phyloP scores from a whole-genome alignment of 345 rosid species.

The Populus deltoides region DNA sequence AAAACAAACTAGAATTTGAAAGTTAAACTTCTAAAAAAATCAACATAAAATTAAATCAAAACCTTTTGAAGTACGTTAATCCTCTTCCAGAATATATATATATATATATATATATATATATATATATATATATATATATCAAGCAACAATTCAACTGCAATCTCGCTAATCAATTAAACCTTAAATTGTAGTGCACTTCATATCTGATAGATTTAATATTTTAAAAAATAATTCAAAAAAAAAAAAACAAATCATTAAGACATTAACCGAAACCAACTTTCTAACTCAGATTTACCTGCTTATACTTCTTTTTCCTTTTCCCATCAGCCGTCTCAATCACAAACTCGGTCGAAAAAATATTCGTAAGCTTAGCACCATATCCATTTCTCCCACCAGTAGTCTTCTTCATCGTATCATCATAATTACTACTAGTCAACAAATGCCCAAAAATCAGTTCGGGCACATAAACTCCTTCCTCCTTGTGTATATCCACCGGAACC shows the following conservation, averaged over 20 bases:
- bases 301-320: slow-evolving; percentile 67
- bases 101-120: too few species aligned
- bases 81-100: neutral
- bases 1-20: neutral
- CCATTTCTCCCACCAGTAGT: slow-evolving; percentile 98
- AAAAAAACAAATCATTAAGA: neutral
- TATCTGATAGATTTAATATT: neutral
- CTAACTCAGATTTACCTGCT: slow-evolving; percentile 52
- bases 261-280: neutral
- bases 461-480: slow-evolving; percentile 84
- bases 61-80: neutral
- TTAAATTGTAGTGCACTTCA: neutral
- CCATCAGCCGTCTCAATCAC: slow-evolving; percentile 91
- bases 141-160: neutral
- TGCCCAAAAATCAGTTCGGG: slow-evolving; percentile 97
- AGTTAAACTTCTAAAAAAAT: neutral
- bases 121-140: too few species aligned
- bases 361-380: slow-evolving; percentile 91
- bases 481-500: slow-evolving; percentile 89
- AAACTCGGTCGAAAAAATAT: slow-evolving; percentile 86
- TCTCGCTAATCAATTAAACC: neutral
- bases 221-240: neutral
- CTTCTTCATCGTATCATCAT: slow-evolving; percentile 77
- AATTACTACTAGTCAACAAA: slow-evolving; percentile 84
- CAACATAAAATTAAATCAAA: neutral